Base-by-base conservation (phyloP, 2,329 filamentous ascomycete species). In the Bertia moriformis region DNA sequence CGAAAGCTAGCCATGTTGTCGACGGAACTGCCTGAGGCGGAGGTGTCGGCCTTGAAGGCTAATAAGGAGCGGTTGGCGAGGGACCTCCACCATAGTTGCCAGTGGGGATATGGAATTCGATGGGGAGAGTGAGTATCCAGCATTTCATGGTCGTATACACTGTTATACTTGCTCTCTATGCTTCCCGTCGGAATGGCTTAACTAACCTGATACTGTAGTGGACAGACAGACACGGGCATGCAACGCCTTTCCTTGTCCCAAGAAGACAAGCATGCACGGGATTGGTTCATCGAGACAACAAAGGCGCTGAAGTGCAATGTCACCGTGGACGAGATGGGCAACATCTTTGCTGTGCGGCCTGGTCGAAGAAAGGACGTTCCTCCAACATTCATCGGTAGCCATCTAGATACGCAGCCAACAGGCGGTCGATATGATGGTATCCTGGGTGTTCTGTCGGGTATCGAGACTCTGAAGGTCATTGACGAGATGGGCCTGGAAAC, bases 341-440 rank as follows among this genome's bases (percentile, higher is more conserved):
- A 89, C 47, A 82, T 81, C 43, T 91, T 89, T 51, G 81, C 83
- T 1, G 65, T 84, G 3, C 69, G 78, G 2, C 70, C 75, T 3
- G 83, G 83, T 1, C 59, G 69, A 41, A 58, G 59, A 39, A 60
- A 65, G 14, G 63, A 71, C 18, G 70, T 71, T 2, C 65, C 73
- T 5, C 69, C 81, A 1, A 82, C 78, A 1, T 83, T 75, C 44
- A 78, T 74, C 19, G 82, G 82, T 2, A 81, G 74, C 4, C 82
- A 87, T 53, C 52, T 81, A 2, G 77, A 81, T 48, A 78, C 74
- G 0, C 75, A 78, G 45, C 73, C 73, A 2, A 60, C 58, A 0
- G 80, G 79, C 1, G 80, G 79, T 0, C 60, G 80, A 18, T 86
- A 87, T 43, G 82, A 87, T 50, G 84, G 84, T 0, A 85, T 89